A percentile compares a stretch with the other conserved stretches of the same genome.
phyloP scores from a whole-genome alignment of 495 filamentous ascomycete species.

The Entonaema liquescens region DNA sequence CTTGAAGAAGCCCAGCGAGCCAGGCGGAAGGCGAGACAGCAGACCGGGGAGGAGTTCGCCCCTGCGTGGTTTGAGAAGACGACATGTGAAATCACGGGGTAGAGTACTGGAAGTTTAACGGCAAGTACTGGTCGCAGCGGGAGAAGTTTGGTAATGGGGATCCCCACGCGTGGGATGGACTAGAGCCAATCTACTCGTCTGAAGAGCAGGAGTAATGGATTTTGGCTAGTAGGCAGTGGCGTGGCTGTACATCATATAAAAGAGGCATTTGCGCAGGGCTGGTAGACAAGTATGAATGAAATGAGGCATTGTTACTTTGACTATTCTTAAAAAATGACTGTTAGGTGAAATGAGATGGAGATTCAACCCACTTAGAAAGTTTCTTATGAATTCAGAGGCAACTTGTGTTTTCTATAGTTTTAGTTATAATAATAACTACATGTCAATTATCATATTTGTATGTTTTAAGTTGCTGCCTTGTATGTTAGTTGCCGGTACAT shows the following conservation, averaged over 20 bases:
- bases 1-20: constrained; percentile 93
- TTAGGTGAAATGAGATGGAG: background rate
- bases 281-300: constrained; percentile 32
- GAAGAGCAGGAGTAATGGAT: constrained; percentile 21
- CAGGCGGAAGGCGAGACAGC: constrained; percentile 75
- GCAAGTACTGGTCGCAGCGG: constrained; percentile 83
- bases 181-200: constrained; percentile 58
- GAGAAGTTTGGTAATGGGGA: constrained; percentile 62
- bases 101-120: constrained; percentile 88
- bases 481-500: background rate
- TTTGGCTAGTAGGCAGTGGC: background rate
- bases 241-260: constrained; percentile 18
- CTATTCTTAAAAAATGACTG: background rate
- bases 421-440: background rate
- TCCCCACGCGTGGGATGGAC: constrained; percentile 54
- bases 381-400: background rate
- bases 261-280: constrained; percentile 18
- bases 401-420: background rate
- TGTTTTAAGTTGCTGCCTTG: background rate
- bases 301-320: constrained; percentile 22
- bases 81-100: constrained; percentile 79
- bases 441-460: background rate
- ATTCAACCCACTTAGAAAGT: background rate
- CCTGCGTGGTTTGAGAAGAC: constrained; percentile 86
- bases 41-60: constrained; percentile 77